A percentile compares a stretch with the other conserved stretches of the same genome.
phyloP scores from a whole-genome alignment of 2,329 filamentous ascomycete species.

The Ophiosphaerella herpotricha region DNA sequence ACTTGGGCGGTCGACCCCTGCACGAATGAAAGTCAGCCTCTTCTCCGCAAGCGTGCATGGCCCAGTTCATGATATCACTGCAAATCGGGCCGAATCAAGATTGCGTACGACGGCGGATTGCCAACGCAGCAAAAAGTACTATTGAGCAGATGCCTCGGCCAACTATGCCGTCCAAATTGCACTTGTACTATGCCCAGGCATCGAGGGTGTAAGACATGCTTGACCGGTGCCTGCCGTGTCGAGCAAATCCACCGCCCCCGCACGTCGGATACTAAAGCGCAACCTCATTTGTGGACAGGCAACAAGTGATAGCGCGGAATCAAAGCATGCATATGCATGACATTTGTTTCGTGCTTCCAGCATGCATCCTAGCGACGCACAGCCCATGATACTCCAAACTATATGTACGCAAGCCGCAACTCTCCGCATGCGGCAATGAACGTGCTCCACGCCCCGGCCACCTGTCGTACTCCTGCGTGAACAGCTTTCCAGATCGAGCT shows the following conservation, averaged over 20 bases:
- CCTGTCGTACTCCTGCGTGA: neutral
- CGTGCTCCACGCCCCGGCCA: neutral
- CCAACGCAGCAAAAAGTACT: slow-evolving; percentile 6
- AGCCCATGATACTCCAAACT: neutral
- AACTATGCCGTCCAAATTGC: neutral
- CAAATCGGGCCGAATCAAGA: slow-evolving; percentile 10
- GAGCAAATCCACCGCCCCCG: neutral
- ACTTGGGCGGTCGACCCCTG: neutral
- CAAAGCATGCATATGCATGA: slow-evolving; percentile 3
- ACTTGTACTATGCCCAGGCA: neutral
- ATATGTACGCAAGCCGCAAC: neutral
- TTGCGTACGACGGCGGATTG: slow-evolving; percentile 5
- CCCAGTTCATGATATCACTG: neutral
- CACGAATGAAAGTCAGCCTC: slow-evolving; percentile 9
- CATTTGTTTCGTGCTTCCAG: neutral
- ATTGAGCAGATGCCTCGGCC: neutral
- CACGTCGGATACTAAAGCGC: neutral
- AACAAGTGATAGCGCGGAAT: no score
- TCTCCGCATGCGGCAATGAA: neutral
- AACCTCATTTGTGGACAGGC: no score
- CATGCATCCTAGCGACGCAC: neutral
- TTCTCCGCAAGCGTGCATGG: neutral
- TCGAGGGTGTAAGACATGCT: neutral
- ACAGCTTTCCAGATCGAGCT: neutral
- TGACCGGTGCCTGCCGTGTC: slow-evolving; percentile 2